These are phyloP conservation scores for Centaurea solstitialis DNA, from an alignment of 129 eudicot species.

Conservation along the genomic window DNA sequence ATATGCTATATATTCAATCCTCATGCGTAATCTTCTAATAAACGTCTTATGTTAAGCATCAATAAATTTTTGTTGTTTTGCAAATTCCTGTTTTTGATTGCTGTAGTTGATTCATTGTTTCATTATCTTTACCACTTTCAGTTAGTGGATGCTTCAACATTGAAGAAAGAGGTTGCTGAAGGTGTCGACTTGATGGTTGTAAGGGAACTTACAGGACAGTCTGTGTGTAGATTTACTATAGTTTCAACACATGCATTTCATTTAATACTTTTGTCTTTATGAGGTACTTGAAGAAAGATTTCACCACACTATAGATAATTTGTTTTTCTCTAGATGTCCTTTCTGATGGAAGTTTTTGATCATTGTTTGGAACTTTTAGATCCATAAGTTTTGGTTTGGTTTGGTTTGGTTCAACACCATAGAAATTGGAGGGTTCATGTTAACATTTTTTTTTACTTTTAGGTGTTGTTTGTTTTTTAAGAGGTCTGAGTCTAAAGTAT, in stretches of 20 bases:
- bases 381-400: too few relatives aligned
- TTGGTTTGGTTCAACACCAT: too few relatives aligned
- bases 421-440: too few relatives aligned
- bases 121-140: constrained; percentile 21
- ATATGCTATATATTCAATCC: background rate
- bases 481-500: too few relatives aligned
- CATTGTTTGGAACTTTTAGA: too few relatives aligned
- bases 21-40: background rate
- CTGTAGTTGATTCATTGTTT: too few relatives aligned
- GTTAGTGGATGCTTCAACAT: constrained; percentile 91
- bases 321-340: too few relatives aligned
- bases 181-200: constrained; percentile 99
- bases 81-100: constrained; percentile 2
- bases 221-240: background rate
- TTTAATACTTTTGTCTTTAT: background rate
- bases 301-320: too few relatives aligned
- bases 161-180: constrained; percentile 95
- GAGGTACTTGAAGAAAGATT: constrained; percentile 10
- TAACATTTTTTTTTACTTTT: too few relatives aligned
- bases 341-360: too few relatives aligned
- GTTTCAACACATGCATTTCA: background rate
- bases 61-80: too few relatives aligned
- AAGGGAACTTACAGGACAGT: constrained; percentile 93
- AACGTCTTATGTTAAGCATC: background rate
- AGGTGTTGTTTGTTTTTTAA: too few relatives aligned